These are phyloP conservation scores for Bryum argenteum DNA, from an alignment of 225 moss, liverwort and hornwort species.

Conservation along the genomic window DNA sequence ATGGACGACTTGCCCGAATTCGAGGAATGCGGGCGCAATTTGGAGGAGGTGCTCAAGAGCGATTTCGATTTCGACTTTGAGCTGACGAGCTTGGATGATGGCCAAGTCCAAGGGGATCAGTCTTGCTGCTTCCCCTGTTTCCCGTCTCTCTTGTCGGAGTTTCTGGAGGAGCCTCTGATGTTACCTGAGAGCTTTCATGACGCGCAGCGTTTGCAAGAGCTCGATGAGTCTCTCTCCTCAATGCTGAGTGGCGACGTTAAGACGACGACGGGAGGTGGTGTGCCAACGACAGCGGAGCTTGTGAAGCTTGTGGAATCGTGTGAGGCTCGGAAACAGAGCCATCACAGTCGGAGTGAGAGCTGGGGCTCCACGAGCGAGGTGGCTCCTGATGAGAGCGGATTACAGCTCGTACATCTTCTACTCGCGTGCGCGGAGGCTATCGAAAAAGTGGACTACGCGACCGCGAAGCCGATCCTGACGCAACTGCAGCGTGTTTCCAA, in stretches of 20 bases:
- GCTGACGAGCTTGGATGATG: conserved; percentile 48
- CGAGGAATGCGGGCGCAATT: conserved; percentile 51
- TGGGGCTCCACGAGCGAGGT: conserved; percentile 51
- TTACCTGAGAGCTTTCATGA: conserved; percentile 57
- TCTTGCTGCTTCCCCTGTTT: conserved; percentile 50
- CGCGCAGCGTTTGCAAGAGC: conserved; percentile 53
- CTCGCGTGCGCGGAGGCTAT: conserved; percentile 82
- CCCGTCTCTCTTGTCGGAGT: conserved; percentile 52
- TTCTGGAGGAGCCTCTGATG: conserved; percentile 44
- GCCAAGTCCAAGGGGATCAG: conserved; percentile 25
- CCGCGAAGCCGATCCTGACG: conserved; percentile 59
- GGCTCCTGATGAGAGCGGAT: conserved; percentile 64
- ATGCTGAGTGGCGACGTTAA: conserved; percentile 47
- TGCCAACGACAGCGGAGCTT: conserved; percentile 45
- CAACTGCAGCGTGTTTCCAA: conserved; percentile 72
- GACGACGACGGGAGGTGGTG: conserved; percentile 13
- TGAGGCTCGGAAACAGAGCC: conserved; percentile 21
- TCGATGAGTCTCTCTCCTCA: conserved; percentile 59
- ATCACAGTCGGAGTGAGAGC: conserved; percentile 51
- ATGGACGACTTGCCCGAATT: conserved; percentile 57
- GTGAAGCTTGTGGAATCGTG: conserved; percentile 42
- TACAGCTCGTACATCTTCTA: conserved; percentile 83
- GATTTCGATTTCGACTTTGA: conserved; percentile 63
- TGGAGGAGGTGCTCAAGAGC: conserved; percentile 48
- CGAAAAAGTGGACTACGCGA: conserved; percentile 57